A percentile compares a stretch with the other conserved stretches of the same genome.
Evolutionary conservation across 805 yeast species (phyloP).

Genomic region (Babjeviella inositovora): DNA sequence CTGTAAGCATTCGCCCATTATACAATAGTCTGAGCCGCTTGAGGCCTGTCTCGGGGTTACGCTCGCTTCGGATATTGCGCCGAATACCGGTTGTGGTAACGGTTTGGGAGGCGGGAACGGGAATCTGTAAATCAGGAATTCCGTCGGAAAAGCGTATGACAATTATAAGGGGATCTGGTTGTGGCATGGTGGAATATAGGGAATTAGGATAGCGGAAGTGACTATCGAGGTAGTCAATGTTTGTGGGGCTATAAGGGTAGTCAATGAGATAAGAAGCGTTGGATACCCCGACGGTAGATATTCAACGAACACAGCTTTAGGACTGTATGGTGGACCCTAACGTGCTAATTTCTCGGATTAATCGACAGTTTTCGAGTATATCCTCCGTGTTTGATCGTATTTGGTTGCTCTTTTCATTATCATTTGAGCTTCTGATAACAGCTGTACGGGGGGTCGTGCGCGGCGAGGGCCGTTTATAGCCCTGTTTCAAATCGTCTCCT

Average conservation of each 20-base stretch:
- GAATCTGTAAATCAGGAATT: slow-evolving; percentile 20
- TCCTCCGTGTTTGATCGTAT: neutral
- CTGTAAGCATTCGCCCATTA: slow-evolving; percentile 50
- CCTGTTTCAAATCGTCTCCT: neutral
- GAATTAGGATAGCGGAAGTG: no score
- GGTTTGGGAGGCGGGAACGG: slow-evolving; percentile 11
- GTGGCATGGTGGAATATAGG: slow-evolving; percentile 3
- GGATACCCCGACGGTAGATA: no score
- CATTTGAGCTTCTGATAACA: slow-evolving; percentile 2
- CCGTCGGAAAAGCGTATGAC: slow-evolving; percentile 30
- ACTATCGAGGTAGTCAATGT: no score
- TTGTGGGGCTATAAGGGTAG: no score
- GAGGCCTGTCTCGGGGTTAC: slow-evolving; percentile 13
- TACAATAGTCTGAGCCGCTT: slow-evolving; percentile 49
- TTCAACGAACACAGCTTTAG: no score
- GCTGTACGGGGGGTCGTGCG: neutral
- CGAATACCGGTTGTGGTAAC: slow-evolving; percentile 21
- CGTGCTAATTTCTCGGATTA: no score
- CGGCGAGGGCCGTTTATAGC: neutral
- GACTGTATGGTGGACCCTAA: neutral
- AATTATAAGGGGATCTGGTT: no score
- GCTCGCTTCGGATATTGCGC: slow-evolving; percentile 18
- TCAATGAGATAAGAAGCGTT: no score
- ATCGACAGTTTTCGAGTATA: no score
- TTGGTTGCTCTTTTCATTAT: neutral